Conservation (phyloP, 2,329 filamentous ascomycete species). For the Didymella keratinophila region DNA sequence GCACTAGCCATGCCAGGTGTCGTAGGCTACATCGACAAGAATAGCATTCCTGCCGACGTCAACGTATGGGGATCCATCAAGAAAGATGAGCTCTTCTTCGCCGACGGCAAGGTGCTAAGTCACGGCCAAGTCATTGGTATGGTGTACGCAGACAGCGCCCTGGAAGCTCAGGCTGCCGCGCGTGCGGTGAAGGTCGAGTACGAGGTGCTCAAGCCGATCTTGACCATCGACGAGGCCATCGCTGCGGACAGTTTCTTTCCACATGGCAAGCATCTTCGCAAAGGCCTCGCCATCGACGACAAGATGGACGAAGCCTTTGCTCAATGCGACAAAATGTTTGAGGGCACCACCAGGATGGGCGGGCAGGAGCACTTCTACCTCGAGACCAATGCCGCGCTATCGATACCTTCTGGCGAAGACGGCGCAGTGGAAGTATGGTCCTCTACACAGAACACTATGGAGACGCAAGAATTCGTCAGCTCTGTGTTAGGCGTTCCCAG, state of each 20-base stretch:
- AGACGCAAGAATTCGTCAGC: constrained; percentile 70
- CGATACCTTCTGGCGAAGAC: constrained; percentile 86
- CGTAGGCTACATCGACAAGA: constrained; percentile 80
- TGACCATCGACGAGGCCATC: constrained; percentile 95
- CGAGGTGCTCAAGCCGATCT: constrained; percentile 83
- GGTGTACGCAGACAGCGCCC: constrained; percentile 79
- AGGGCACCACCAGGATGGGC: constrained; percentile 84
- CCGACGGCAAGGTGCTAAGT: constrained; percentile 84
- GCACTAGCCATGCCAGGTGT: constrained; percentile 89
- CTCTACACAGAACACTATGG: constrained; percentile 52
- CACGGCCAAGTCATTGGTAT: constrained; percentile 91
- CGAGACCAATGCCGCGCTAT: constrained; percentile 86
- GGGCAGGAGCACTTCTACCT: constrained; percentile 98
- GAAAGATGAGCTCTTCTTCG: constrained; percentile 87
- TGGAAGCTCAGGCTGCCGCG: constrained; percentile 78
- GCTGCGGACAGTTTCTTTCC: constrained; percentile 85
- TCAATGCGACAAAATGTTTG: constrained; percentile 80
- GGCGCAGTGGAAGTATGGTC: constrained; percentile 87
- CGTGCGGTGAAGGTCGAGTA: constrained; percentile 87
- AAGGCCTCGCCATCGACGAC: constrained; percentile 62
- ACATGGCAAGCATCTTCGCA: constrained; percentile 79
- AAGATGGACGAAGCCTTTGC: constrained; percentile 76
- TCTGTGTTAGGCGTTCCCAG: constrained; percentile 81
- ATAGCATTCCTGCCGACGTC: constrained; percentile 78
- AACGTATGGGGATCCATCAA: constrained; percentile 90